Conservation (phyloP, 208 protist genomes). For the Leishmania martiniquensis region DNA sequence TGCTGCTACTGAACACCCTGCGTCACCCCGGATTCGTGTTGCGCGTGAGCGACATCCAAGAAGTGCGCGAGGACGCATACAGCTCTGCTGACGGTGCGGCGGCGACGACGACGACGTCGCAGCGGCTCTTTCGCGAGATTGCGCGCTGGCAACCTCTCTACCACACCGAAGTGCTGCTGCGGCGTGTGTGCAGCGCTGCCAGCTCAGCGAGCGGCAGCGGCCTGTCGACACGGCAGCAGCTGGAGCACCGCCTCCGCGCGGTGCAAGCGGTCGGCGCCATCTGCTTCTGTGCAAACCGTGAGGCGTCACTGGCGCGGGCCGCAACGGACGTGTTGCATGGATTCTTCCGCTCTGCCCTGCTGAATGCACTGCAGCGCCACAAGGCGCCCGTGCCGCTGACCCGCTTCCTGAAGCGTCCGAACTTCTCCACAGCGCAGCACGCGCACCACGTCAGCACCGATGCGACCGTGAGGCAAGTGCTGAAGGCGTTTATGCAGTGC, state of each 20-base stretch:
- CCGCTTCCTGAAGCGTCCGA: constrained; percentile 69
- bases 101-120: constrained; percentile 6
- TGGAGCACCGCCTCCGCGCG: constrained; percentile 68
- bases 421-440: constrained; percentile 61
- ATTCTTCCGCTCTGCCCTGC: constrained; percentile 76
- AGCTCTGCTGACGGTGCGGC: neutral
- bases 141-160: constrained; percentile 79
- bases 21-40: constrained; percentile 87
- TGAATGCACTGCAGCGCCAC: constrained; percentile 78
- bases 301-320: constrained; percentile 68
- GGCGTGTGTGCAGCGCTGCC: constrained; percentile 52
- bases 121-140: constrained; percentile 54
- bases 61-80: constrained; percentile 31
- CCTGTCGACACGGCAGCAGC: constrained; percentile 30
- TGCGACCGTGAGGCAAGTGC: constrained; percentile 61
- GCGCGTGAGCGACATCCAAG: constrained; percentile 68
- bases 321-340: constrained; percentile 87
- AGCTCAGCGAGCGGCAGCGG: constrained; percentile 2
- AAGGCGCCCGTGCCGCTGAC: constrained; percentile 58
- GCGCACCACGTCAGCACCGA: constrained; percentile 70
- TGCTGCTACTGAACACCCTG: constrained; percentile 89
- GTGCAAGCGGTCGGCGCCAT: constrained; percentile 74
- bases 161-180: constrained; percentile 69
- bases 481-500: constrained; percentile 63
- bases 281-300: constrained; percentile 81